Evolutionary conservation across 2,329 filamentous ascomycete genomes (phyloP).

Genomic region (Fusarium buharicum): DNA sequence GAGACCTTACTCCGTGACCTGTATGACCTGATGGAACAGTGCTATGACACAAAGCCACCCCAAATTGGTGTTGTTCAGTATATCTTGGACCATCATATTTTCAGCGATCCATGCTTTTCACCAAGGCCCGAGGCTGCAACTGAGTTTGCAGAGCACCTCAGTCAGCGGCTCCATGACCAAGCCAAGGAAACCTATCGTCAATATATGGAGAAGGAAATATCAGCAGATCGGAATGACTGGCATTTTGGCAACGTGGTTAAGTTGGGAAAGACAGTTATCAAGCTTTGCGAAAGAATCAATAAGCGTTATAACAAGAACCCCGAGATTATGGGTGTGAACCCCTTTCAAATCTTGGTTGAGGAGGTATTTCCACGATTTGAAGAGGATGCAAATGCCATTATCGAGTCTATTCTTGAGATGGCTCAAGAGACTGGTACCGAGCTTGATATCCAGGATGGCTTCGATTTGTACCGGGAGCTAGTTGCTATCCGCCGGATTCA

Average conservation of each 20-base stretch:
- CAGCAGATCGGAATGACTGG: conserved; percentile 83
- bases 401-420: conserved; percentile 80
- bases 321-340: conserved; percentile 80
- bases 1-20: conserved; percentile 87
- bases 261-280: conserved; percentile 85
- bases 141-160: conserved; percentile 76
- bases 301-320: conserved; percentile 92
- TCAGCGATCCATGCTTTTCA: conserved; percentile 79
- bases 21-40: conserved; percentile 86
- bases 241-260: conserved; percentile 91
- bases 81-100: conserved; percentile 83
- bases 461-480: conserved; percentile 90
- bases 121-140: conserved; percentile 75
- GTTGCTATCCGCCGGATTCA: conserved; percentile 87
- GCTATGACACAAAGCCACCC: conserved; percentile 88
- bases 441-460: conserved; percentile 89
- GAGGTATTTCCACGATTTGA: conserved; percentile 92
- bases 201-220: conserved; percentile 82
- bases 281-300: conserved; percentile 86
- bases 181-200: conserved; percentile 83
- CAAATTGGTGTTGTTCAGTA: conserved; percentile 82
- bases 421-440: conserved; percentile 76
- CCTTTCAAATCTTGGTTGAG: conserved; percentile 76
- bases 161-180: conserved; percentile 76
- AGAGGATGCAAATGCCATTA: conserved; percentile 85